A percentile compares a stretch with the other conserved stretches of the same genome.
Conservation (phyloP, 2,329 filamentous ascomycete species). For the Venturia oleaginea region DNA sequence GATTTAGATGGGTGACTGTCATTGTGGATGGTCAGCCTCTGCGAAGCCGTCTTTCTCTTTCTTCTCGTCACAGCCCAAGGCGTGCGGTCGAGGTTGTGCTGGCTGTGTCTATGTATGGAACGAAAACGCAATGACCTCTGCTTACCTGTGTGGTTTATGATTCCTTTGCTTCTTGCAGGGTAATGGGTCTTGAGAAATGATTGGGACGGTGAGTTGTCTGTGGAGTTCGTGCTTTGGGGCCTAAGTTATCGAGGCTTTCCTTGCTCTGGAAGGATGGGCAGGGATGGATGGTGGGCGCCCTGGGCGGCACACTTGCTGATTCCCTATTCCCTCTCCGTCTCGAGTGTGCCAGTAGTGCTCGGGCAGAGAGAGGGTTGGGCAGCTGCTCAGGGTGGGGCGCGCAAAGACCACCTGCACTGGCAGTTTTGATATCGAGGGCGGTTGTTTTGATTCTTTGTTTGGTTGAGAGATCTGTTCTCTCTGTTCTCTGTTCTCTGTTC, state of each 20-base stretch:
- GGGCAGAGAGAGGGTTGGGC: neutral
- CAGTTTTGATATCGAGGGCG: too few relatives aligned
- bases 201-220: conserved; percentile 2
- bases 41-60: neutral
- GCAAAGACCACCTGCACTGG: too few relatives aligned
- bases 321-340: neutral
- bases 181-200: neutral
- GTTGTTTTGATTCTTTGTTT: too few relatives aligned
- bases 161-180: neutral
- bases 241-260: conserved; percentile 3
- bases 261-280: neutral
- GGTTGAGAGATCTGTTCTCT: too few relatives aligned
- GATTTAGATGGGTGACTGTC: conserved; percentile 2
- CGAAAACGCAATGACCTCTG: neutral
- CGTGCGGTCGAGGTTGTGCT: neutral
- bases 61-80: conserved; percentile 4
- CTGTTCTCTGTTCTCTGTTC: too few relatives aligned
- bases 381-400: neutral
- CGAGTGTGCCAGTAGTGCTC: neutral
- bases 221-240: neutral
- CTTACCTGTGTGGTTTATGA: neutral
- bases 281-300: neutral
- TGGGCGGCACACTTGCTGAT: neutral
- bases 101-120: neutral
- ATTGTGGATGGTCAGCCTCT: neutral